Evolutionary conservation across 2,329 filamentous ascomycete species (phyloP).

Genomic region (Hymenoscyphus albidus): DNA sequence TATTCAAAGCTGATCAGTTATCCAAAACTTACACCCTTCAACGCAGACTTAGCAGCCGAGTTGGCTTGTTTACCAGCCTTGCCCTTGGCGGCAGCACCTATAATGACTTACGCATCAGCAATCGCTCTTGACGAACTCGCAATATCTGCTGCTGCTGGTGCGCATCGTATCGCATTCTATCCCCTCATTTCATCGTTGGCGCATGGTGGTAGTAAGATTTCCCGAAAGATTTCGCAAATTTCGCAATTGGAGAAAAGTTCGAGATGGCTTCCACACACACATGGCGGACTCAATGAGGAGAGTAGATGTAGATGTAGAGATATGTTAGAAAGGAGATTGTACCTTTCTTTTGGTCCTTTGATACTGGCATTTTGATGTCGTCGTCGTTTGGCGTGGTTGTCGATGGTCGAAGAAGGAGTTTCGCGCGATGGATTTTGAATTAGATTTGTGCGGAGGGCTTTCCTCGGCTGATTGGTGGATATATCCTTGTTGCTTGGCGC

Average conservation of each 20-base stretch:
- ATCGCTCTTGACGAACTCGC: conserved; percentile 69
- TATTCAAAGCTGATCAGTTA: conserved; percentile 31
- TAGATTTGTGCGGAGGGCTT: no score
- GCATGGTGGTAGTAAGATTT: conserved; percentile 15
- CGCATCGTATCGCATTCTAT: conserved; percentile 28
- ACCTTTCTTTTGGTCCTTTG: conserved; percentile 37
- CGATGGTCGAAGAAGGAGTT: conserved; percentile 2
- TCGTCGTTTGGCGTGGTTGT: conserved; percentile 17
- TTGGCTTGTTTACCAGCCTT: conserved; percentile 81
- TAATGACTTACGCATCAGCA: conserved; percentile 60
- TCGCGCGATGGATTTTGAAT: background rate
- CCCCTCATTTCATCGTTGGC: conserved; percentile 17
- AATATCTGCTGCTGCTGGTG: conserved; percentile 68
- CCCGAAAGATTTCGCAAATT: conserved; percentile 10
- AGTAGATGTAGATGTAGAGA: conserved; percentile 6
- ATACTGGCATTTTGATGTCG: conserved; percentile 31
- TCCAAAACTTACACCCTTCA: conserved; percentile 80
- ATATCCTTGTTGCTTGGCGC: no score
- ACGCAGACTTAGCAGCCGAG: conserved; percentile 90
- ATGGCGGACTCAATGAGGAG: conserved; percentile 15
- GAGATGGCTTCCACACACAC: conserved; percentile 20
- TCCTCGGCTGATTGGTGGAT: no score
- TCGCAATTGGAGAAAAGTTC: conserved; percentile 21
- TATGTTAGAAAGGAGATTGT: conserved; percentile 28
- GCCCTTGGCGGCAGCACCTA: conserved; percentile 53